Evolutionary conservation across 495 filamentous ascomycete genomes (phyloP).

Genomic region (Polyplosphaeria fusca): DNA sequence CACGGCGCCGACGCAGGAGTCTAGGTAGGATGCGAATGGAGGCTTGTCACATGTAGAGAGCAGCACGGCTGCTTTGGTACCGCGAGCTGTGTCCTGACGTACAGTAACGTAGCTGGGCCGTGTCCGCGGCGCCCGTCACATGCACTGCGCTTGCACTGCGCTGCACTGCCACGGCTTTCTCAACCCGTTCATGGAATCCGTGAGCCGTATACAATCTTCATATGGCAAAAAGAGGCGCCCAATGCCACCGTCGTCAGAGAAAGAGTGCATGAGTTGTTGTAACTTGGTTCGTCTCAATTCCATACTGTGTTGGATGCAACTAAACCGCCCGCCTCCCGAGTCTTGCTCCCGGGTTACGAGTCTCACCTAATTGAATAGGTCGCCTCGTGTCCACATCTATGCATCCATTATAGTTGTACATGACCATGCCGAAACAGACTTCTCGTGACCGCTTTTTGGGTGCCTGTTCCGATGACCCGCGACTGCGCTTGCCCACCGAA

Average conservation of each 20-base stretch:
- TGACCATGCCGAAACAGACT: not conserved
- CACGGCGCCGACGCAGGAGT: too few relatives aligned
- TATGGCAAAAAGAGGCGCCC: not conserved
- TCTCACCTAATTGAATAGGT: not conserved
- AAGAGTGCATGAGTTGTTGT: too few relatives aligned
- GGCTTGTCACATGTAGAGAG: too few relatives aligned
- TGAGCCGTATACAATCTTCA: not conserved
- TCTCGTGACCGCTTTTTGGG: not conserved
- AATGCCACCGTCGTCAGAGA: too few relatives aligned
- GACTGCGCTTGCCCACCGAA: conserved; percentile 29
- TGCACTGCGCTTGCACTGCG: too few relatives aligned
- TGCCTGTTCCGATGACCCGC: conserved; percentile 8
- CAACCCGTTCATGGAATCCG: not conserved
- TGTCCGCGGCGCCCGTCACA: too few relatives aligned
- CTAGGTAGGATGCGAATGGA: too few relatives aligned
- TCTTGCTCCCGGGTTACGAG: too few relatives aligned
- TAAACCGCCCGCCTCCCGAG: not conserved
- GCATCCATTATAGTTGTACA: not conserved
- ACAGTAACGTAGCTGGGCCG: too few relatives aligned
- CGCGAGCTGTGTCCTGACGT: too few relatives aligned
- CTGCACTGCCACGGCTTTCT: too few relatives aligned
- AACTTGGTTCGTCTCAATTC: not conserved
- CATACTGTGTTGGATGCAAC: not conserved
- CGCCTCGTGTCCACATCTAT: not conserved
- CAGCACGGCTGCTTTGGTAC: too few relatives aligned